phyloP scores from a whole-genome alignment of 2,329 filamentous ascomycete genomes.

The Hypomyces perniciosus region DNA sequence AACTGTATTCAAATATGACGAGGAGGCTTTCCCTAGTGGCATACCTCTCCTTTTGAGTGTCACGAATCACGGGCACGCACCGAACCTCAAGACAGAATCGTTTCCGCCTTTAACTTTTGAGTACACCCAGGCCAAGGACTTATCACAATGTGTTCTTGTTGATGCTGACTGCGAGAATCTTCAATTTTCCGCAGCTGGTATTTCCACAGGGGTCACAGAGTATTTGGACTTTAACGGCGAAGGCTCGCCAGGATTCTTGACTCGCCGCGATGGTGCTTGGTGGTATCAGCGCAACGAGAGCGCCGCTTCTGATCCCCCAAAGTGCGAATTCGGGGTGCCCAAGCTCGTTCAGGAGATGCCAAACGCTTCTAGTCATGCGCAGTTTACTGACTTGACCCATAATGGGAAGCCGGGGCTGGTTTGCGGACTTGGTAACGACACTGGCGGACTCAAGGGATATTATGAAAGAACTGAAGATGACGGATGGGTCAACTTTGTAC shows the following conservation, averaged over 20 bases:
- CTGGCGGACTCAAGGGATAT: too few relatives aligned
- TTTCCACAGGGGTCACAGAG: neutral
- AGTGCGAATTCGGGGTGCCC: neutral
- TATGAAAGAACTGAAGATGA: neutral
- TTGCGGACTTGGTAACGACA: too few relatives aligned
- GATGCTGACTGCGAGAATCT: neutral
- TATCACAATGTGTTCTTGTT: too few relatives aligned
- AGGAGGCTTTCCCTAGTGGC: neutral
- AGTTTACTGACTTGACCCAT: neutral
- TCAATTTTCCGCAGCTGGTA: neutral
- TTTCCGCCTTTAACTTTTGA: neutral
- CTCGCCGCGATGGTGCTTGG: neutral
- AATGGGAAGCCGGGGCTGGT: too few relatives aligned
- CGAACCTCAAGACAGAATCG: neutral
- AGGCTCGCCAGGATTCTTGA: neutral
- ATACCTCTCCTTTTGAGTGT: neutral
- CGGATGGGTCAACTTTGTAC: neutral
- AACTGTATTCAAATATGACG: constrained; percentile 7
- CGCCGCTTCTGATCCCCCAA: neutral
- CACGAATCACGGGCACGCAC: too few relatives aligned
- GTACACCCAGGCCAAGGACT: neutral
- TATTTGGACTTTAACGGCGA: neutral
- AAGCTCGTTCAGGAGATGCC: neutral
- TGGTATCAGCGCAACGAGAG: neutral
- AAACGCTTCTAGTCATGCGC: neutral